Conservation (phyloP, 345 rosid species). For the Syzygium jambos region DNA sequence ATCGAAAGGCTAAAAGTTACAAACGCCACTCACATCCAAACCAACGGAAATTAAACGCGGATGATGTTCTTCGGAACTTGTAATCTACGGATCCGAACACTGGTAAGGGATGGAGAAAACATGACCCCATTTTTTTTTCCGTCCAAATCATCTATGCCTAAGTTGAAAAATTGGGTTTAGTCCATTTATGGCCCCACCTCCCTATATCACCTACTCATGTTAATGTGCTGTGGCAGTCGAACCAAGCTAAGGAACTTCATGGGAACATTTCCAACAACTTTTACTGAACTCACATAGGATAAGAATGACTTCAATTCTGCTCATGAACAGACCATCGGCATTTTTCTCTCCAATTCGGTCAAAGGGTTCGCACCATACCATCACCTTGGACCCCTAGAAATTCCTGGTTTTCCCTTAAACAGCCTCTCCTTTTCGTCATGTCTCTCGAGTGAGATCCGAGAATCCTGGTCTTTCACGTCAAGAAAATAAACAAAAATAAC, state of each 20-base stretch:
- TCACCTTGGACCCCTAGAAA: not conserved
- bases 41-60: not conserved
- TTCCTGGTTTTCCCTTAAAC: not conserved
- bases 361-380: not conserved
- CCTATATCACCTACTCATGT: not conserved
- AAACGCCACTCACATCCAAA: not conserved
- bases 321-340: not conserved
- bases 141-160: not conserved
- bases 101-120: not conserved
- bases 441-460: not conserved
- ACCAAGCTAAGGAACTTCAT: not conserved
- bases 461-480: not conserved
- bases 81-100: not conserved
- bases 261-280: not conserved
- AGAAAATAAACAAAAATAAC: not conserved
- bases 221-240: not conserved
- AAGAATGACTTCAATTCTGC: not conserved
- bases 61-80: not conserved
- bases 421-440: not conserved
- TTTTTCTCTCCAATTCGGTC: not conserved
- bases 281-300: not conserved
- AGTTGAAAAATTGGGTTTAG: not conserved
- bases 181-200: not conserved
- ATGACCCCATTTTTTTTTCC: not conserved
- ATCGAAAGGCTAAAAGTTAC: not conserved